Evolutionary conservation across 495 filamentous ascomycete genomes (phyloP), one percentile per base, ranked within the genome.

Genomic region (Hypoxylon trugodes): DNA sequence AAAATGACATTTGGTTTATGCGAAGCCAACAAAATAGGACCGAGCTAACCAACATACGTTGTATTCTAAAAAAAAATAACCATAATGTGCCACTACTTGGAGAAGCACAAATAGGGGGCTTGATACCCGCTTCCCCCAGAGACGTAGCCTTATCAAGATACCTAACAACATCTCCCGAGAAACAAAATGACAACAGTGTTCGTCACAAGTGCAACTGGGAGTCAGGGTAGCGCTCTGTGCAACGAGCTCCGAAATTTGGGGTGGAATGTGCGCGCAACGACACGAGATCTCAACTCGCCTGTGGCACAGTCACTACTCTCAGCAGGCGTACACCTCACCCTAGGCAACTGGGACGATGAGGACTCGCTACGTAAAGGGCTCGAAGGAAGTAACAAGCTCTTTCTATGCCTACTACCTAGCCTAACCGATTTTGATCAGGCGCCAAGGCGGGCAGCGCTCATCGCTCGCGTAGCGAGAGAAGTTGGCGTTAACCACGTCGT

Each of bases 181-280:
- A 10, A 22, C 28, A n/a, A 6, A 6, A 35, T 8, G 4, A 18
- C 32, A 2, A 69, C 56, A 30, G 70, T 77, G 33, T 75, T 78
- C 61, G 69, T 79, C 42, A 72, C 72, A 58, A 74, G 77, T 46
- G 79, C 77, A 10, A 82, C 77, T 9, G 79, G 79, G 41, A 71
- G 65, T 38, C 79, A 82, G 67, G 79, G 79, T 13, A 69, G 72
- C n/a, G 77, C 74, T 16, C 50, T 79, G 15, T 59, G 59, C 51
- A 30, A 66, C 8, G 62, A 78, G 46, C 69, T 83, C 9, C 68
- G 73, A 25, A 53, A 71, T 16, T 3, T 74, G 0, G 68, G 65
- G 15, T 69, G 69, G 61, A 51, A 69, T 19, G 65, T 80, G 12
- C 76, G 75, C 24, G 70, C 76, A 6, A 74, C 78, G 19, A 74